Conservation (phyloP, 1,139 yeast species). For the Zhuliangozyma blackwelliae region DNA sequence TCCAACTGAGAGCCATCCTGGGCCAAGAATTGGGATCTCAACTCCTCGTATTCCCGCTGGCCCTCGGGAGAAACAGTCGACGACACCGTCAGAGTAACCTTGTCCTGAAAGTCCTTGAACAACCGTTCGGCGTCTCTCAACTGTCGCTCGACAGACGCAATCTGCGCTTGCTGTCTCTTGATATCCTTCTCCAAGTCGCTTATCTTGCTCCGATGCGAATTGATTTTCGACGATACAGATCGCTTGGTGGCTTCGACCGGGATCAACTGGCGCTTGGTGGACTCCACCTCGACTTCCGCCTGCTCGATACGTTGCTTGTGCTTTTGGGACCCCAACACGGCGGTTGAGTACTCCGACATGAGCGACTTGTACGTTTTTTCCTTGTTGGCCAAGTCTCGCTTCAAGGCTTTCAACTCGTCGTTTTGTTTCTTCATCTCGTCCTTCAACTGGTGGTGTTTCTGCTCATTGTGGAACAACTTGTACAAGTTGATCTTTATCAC, state of each 20-base stretch:
- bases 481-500: slow-evolving; percentile 54
- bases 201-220: slow-evolving; percentile 47
- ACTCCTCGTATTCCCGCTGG: slow-evolving; percentile 53
- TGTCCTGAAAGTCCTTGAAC: slow-evolving; percentile 41
- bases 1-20: slow-evolving; percentile 58
- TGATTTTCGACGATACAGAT: slow-evolving; percentile 44
- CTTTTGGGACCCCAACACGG: slow-evolving; percentile 39
- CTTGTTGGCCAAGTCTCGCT: slow-evolving; percentile 19
- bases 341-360: slow-evolving; percentile 45
- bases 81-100: slow-evolving; percentile 20
- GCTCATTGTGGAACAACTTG: slow-evolving; percentile 64
- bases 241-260: slow-evolving; percentile 56
- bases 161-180: slow-evolving; percentile 44
- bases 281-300: slow-evolving; percentile 32
- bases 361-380: slow-evolving; percentile 25
- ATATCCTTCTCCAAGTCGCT: slow-evolving; percentile 52
- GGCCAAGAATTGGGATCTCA: slow-evolving; percentile 56
- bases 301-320: slow-evolving; percentile 36
- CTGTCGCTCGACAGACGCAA: slow-evolving; percentile 43
- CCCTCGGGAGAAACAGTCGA: slow-evolving; percentile 47
- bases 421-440: slow-evolving; percentile 22
- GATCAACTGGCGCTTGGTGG: slow-evolving; percentile 45
- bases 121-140: slow-evolving; percentile 42
- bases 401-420: slow-evolving; percentile 25
- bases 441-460: slow-evolving; percentile 32